Percentiles rank a stretch among this genome's conserved stretches.
Conservation (phyloP, 129 eudicot genomes). For the Escallonia rubra region DNA sequence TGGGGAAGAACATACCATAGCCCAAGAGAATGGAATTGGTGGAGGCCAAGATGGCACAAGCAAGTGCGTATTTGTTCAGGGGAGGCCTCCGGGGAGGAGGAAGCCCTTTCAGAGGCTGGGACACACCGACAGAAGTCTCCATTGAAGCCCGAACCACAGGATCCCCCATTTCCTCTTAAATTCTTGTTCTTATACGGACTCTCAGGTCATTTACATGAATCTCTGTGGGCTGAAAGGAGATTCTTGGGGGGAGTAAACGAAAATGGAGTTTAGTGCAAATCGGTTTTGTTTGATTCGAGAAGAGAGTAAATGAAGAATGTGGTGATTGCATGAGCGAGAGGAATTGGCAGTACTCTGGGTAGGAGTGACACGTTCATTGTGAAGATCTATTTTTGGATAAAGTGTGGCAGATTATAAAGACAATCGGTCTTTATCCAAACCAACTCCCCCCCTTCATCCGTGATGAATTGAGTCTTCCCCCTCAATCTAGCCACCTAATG, state of each 20-base stretch:
- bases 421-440: background rate
- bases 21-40: constrained; percentile 84
- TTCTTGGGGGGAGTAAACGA: background rate
- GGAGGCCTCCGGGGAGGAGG: constrained; percentile 8
- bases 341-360: background rate
- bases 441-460: background rate
- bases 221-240: background rate
- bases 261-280: background rate
- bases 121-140: background rate
- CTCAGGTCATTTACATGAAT: background rate
- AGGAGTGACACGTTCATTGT: background rate
- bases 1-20: constrained; percentile 41
- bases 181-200: background rate
- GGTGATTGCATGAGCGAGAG: background rate
- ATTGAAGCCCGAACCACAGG: background rate
- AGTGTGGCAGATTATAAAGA: background rate
- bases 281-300: background rate
- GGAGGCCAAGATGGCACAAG: constrained; percentile 83
- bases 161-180: background rate
- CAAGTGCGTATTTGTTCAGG: constrained; percentile 67
- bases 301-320: background rate
- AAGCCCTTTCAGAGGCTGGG: background rate
- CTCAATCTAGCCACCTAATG: no score
- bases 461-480: no score
- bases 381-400: background rate